These are phyloP conservation scores for Paralagenidium karlingii DNA, from an alignment of 352 stramenopile genomes.

Conservation along the genomic window DNA sequence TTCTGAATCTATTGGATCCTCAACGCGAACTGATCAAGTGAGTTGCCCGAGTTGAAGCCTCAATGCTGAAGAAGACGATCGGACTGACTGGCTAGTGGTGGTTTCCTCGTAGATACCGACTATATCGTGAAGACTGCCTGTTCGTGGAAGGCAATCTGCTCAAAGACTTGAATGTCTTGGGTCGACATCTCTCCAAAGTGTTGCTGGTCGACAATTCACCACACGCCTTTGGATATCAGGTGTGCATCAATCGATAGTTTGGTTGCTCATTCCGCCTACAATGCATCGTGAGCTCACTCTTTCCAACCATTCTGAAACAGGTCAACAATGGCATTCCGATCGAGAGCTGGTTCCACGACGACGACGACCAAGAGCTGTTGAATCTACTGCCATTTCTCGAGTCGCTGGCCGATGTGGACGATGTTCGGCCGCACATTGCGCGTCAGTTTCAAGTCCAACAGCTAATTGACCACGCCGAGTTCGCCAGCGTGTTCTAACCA, in stretches of 20 bases:
- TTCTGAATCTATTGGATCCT: slow-evolving; percentile 96
- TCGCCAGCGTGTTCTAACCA: too few relatives aligned
- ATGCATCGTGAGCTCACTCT: not conserved
- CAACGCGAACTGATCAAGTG: slow-evolving; percentile 81
- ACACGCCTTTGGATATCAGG: slow-evolving; percentile 97
- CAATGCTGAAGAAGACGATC: too few relatives aligned
- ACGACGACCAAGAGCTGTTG: slow-evolving; percentile 91
- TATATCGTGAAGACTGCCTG: slow-evolving; percentile 94
- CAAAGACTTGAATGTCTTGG: slow-evolving; percentile 97
- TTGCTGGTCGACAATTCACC: slow-evolving; percentile 97
- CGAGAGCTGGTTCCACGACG: slow-evolving; percentile 97
- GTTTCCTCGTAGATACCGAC: slow-evolving; percentile 67
- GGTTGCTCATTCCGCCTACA: too few relatives aligned
- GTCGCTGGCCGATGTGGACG: slow-evolving; percentile 72
- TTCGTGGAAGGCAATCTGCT: slow-evolving; percentile 97
- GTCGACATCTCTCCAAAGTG: slow-evolving; percentile 83
- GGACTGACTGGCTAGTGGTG: slow-evolving; percentile 10
- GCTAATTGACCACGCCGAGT: slow-evolving; percentile 55
- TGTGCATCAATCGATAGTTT: slow-evolving; percentile 8
- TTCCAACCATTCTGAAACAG: slow-evolving; percentile 3
- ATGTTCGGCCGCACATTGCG: slow-evolving; percentile 83
- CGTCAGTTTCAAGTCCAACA: slow-evolving; percentile 88
- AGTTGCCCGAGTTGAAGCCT: too few relatives aligned
- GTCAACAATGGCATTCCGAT: slow-evolving; percentile 98
- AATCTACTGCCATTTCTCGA: slow-evolving; percentile 94